Evolutionary conservation across 192 early-diverging fungal species (phyloP), one percentile per base, ranked within the genome.

Genomic region (Coemansia umbellata): DNA sequence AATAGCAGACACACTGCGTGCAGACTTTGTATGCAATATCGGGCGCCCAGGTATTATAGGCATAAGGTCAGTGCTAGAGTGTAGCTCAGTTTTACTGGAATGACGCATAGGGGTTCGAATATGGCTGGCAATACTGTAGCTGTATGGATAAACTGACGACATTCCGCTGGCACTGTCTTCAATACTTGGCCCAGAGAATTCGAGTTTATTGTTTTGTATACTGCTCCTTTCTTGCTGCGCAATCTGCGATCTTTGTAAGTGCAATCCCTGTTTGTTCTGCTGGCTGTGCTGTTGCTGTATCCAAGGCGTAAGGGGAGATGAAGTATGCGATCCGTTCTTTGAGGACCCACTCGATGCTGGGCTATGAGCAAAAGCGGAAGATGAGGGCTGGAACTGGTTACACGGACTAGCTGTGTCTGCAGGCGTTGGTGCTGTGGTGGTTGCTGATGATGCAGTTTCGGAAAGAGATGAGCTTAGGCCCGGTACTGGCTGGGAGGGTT

Each of bases 111-210:
- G 72, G 30, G 59, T 58, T 48, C 66, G 72, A 31, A 75, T 75
- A 39, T 75, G 72, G 58, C 72, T 68, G 27, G 72, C 65, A 8
- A 75, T 68, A 61, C 72, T 63, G 40, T 69, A 75, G 61, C 54
- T 69, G 56, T 75, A 68, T 7, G 66, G 72, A 31, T 75, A 75
- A 14, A 75, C 66, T 2, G 70, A 66, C 4, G 70, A 60, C 70
- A 74, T 74, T 31, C 50, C 55, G 13, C 65, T 66, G 45, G 58
- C 58, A 48, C 52, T 58, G 36, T 75, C 72, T 40, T 75, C 72
- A 26, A 75, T 75, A 58, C 30, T 44, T 1, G 65, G 65, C 8
- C 51, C 55, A 2, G 62, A 45, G 11, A 55, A 44, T 9, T 62
- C 71, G 5, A 50, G 31, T n/a, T n/a, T n/a, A n/a, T n/a, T n/a